Evolutionary conservation across 306 rosid species (phyloP), one percentile per base, ranked within the genome.

Genomic region (Fragaria iinumae): DNA sequence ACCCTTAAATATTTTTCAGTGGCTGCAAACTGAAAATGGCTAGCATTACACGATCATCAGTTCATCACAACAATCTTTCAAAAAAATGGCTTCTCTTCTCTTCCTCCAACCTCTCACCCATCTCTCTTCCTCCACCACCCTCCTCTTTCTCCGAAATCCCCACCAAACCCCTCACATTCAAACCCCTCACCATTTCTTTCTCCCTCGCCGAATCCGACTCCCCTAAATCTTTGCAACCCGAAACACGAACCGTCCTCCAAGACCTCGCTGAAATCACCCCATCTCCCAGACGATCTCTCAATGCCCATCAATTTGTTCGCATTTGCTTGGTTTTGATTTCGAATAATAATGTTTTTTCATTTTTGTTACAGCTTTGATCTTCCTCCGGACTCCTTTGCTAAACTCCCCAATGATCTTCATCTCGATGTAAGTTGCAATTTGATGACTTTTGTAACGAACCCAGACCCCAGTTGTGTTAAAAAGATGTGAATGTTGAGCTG

Each of bases 381-480:
- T 81, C 88, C 98, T 7, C 72, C 81, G 60, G 96, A 91, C 88
- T 94, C 88, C 0, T 89, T 94, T 70, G 79, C 85, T 0, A 82
- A 90, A 86, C 88, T 94, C 72, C 96, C 98, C 13, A 69, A 79
- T 7, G 98, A 94, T 84, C 95, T 91, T 75, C 96, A 93, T 68
- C 84, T 90, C 67, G 98, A 94, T 66, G 98, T 94, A 80, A 79
- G 93, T 72, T 60, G 44, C 47, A 6, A 57, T 23, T 69, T 77
- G 39, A 47, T 8, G 2, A 48, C 59, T 70, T 44, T 76, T 60
- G 64, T 63, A 49, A 66, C 36, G 17, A 2, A 75, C 34, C 10
- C 64, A 53, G 41, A 29, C 32, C 32, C 32, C 2, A 29, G 32
- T 72, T 68, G 16, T 21, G 45, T 74, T 16, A 17, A 18, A 7